Evolutionary conservation across 139 green algal species (phyloP), one percentile per base, ranked within the genome.

Genomic region (Micractinium sp.): DNA sequence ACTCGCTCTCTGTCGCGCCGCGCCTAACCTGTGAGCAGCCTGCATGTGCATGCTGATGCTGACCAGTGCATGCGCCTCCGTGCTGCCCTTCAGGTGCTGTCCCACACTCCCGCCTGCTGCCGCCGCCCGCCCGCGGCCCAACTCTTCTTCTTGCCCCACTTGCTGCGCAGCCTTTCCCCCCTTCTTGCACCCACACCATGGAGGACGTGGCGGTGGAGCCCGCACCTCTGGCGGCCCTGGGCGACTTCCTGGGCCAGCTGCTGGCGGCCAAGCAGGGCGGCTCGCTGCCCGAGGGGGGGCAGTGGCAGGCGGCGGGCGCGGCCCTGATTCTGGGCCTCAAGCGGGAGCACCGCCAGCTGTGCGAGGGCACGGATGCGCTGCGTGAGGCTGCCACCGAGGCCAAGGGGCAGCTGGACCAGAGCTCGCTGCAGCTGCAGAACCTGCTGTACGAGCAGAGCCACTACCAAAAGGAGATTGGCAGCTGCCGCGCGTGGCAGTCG

Each of bases 391-490:
- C 95, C 4, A 85, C 84, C n/a, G 87, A 87, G 25, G 90, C 89
- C 67, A 96, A 96, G 86, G 66, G 23, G 0, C 63, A 88, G 31
- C 91, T 97, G 41, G 95, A 97, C 80, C 53, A 84, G 25, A 86
- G 89, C 33, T 90, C 92, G 82, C 86, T 96, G 25, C 81, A 92
- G 83, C 92, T 97, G 38, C 91, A 97, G 73, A 97, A 96, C 83
- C 92, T 97, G 23, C 76, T 95, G 0, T 97, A 97, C 39, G 94
- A 97, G 86, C 92, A 92, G 87, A 91, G 94, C 20, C 94, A 97
- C 81, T 97, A 96, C 85, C 84, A 95, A 36, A 96, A 96, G 73
- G 95, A 97, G 81, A 97, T 97, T 33, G 33, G 60, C 35, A 90
- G 69, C 35, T 97, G 94, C 92, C 84, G 90, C 56, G 93, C 89